These are phyloP conservation scores for Urtica urens DNA, from an alignment of 306 rosid species.

Conservation along the genomic window DNA sequence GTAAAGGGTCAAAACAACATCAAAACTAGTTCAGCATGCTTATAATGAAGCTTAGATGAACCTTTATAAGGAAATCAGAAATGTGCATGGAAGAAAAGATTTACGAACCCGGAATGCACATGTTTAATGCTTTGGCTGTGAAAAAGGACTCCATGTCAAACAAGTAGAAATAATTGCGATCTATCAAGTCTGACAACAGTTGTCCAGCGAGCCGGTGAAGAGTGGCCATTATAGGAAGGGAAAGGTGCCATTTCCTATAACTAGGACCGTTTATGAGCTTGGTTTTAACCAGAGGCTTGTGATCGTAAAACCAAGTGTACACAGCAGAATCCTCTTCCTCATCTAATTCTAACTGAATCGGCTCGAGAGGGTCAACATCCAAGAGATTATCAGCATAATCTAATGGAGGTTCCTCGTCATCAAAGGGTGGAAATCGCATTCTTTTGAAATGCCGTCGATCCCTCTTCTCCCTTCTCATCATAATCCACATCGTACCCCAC, in stretches of 20 bases:
- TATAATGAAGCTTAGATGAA: not conserved
- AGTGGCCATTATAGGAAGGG: conserved; percentile 98
- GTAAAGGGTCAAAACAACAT: not conserved
- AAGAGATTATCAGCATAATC: conserved; percentile 95
- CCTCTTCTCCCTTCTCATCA: conserved; percentile 99
- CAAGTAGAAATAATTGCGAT: conserved; percentile 91
- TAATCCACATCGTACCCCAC: conserved; percentile 99
- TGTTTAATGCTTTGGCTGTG: conserved; percentile 94
- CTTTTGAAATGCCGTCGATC: conserved; percentile 97
- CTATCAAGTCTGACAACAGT: conserved; percentile 86
- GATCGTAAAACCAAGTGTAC: conserved; percentile 94
- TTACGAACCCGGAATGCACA: conserved; percentile 89
- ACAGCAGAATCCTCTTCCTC: conserved; percentile 99
- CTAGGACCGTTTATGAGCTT: conserved; percentile 97
- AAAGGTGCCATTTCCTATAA: conserved; percentile 97
- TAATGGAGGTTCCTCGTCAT: conserved; percentile 95
- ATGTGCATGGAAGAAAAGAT: conserved; percentile 1
- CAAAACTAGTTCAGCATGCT: not conserved
- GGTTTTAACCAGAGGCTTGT: conserved; percentile 92
- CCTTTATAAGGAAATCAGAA: not conserved
- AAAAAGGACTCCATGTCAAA: conserved; percentile 99
- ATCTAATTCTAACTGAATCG: conserved; percentile 90
- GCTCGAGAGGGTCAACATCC: conserved; percentile 97
- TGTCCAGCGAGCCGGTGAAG: conserved; percentile 98
- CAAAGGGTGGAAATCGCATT: conserved; percentile 99